phyloP scores from a whole-genome alignment of 805 yeast species.

The Groenewaldozyma salmanticensis region DNA sequence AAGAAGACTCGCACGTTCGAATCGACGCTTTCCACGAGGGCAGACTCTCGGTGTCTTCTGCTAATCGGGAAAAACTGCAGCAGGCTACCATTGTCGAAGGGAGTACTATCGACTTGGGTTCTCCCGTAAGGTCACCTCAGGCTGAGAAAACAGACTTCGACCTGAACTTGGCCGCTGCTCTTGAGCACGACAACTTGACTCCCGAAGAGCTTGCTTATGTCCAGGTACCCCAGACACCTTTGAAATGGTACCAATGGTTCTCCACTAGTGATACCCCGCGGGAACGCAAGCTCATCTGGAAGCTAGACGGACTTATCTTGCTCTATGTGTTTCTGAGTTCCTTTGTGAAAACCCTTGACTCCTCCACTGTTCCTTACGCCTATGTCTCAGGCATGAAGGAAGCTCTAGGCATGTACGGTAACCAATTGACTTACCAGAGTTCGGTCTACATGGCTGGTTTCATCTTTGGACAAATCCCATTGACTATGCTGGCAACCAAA shows the following conservation, averaged over 20 bases:
- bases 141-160: too few species aligned
- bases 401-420: constrained; percentile 46
- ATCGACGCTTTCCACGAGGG: too few species aligned
- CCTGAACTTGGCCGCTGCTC: too few species aligned
- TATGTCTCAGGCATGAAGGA: constrained; percentile 57
- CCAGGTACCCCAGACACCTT: constrained; percentile 1
- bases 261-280: constrained; percentile 2
- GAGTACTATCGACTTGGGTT: too few species aligned
- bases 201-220: constrained; percentile 3
- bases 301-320: constrained; percentile 28
- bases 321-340: constrained; percentile 66
- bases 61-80: too few species aligned
- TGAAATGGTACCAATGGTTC: constrained; percentile 8
- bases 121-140: too few species aligned
- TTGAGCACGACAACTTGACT: constrained; percentile 1
- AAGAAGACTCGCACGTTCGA: too few species aligned
- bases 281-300: constrained; percentile 44
- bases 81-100: too few species aligned
- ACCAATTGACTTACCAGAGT: constrained; percentile 44
- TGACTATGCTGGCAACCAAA: constrained; percentile 50
- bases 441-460: constrained; percentile 56
- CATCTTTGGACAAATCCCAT: constrained; percentile 53
- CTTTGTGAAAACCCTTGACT: constrained; percentile 71
- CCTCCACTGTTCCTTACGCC: constrained; percentile 45
- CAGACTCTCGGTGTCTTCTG: too few species aligned